Evolutionary conservation across 2,329 filamentous ascomycete species (phyloP), one percentile per base, ranked within the genome.

Genomic region (Diaporthe nobilis): DNA sequence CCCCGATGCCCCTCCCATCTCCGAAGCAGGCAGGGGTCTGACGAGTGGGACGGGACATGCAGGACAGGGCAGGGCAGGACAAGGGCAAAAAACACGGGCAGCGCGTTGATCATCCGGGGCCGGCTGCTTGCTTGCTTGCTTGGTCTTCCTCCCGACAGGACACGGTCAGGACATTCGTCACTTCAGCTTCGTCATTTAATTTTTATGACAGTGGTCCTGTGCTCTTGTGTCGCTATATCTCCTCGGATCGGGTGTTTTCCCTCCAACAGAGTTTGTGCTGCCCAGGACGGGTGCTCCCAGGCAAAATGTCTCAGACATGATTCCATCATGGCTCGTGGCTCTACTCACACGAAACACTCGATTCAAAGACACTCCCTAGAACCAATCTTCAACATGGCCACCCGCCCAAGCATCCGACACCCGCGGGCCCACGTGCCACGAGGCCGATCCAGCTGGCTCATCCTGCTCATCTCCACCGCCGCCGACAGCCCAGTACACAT

Each of bases 261-360:
- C 53, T 47, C 58, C 72, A 68, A 6, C 53, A 67, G 72, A 55
- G 65, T 47, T 39, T 71, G 72, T 42, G 20, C 39, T 60, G 22
- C 34, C 51, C 28, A 47, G 42, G 42, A 71, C 65, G 65, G 65
- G 65, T 55, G 65, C 65, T 55, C 53, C 53, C 34, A 71, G 67
- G 17, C 31, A 49, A 58, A 44, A 63, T 73, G 71, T 73, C 71
- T 73, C 58, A 73, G 71, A 73, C 71, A 42, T 61, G 58, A 37
- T 39, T 31, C 37, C 58, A 65, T 60, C 65, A 42, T 42, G 65
- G 65, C 49, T 51, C 65, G 65, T 70, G 65, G 65, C 44, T 47
- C 58, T 55, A 25, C 58, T 34, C 71, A 65, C 60, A 65, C 70
- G 70, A 72, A 51, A 72, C 67, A 34, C 51, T 5, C 51, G 42